Conservation (phyloP, 345 rosid species). For the Hirschfeldia incana region DNA sequence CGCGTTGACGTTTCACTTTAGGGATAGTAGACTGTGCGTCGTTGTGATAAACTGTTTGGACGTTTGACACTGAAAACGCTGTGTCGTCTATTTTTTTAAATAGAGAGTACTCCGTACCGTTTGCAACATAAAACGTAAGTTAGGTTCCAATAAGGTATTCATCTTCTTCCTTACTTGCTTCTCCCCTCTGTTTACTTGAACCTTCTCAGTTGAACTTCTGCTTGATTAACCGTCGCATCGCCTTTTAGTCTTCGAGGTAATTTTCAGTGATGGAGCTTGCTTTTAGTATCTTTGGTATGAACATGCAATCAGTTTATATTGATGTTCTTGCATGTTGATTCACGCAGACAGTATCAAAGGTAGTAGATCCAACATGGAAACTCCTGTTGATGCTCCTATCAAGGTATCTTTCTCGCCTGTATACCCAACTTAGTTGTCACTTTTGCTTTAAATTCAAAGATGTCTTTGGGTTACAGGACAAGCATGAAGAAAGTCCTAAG, state of each 20-base stretch:
- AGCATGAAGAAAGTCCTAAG: constrained; percentile 37
- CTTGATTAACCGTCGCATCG: background rate
- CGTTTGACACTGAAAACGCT: background rate
- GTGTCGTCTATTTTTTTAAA: background rate
- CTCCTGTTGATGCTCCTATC: constrained; percentile 44
- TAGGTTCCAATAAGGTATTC: too few relatives aligned
- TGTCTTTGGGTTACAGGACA: constrained; percentile 48
- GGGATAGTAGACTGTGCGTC: background rate
- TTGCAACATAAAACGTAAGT: background rate
- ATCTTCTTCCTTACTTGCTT: background rate
- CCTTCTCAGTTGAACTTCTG: background rate
- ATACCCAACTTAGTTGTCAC: background rate
- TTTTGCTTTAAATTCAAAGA: background rate
- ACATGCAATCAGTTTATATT: background rate
- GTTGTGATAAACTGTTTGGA: background rate
- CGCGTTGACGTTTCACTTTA: background rate
- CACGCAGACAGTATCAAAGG: background rate
- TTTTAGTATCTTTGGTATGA: background rate
- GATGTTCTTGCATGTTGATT: background rate
- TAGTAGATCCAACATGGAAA: constrained; percentile 50
- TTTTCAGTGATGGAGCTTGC: background rate
- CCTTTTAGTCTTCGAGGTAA: background rate
- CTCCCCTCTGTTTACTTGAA: background rate
- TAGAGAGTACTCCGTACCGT: background rate
- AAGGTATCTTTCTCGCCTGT: constrained; percentile 46